Base-by-base conservation (phyloP, 1,284 basidiomycete species). In the Ceratobasidium papillatum region DNA sequence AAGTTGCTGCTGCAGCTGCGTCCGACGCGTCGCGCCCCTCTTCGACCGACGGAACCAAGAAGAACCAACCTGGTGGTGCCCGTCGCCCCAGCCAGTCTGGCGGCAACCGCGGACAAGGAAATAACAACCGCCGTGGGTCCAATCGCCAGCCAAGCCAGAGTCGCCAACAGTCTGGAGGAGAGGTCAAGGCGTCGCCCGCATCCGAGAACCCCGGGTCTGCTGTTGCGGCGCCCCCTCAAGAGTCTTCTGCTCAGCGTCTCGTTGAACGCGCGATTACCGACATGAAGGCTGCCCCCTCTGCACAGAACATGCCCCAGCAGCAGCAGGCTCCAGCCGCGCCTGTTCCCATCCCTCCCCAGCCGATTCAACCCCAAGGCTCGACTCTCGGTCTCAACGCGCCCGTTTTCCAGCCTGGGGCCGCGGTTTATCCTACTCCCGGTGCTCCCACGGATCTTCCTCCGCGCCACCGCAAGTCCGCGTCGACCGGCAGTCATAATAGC, bases 191-290 rank as follows among this genome's bases (percentile, higher is more conserved):
- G 22, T 65, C 73, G 34, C 66, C 62, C 27, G 30, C 56, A 30
- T 34, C 74, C 68, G 73, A 75, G 43, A 77, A 77, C 43, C 36
- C 62, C 43, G 74, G 75, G 19, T 36, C 56, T 19, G 51, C 32
- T 25, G 22, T 65, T 45, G 56, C 62, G 22, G 25, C 83, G 51
- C 79, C 80, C 58, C 81, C 81, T n/a, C 89, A 90, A 78, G 85
- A 88, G 91, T 80, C 91, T 90, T 30, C 84, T 94, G 76, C 91
- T 12, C 72, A 74, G 51, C 91, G 75, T 92, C 91, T 43, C 87
- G 94, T 75, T n/a, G 93, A 94, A 80, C 87, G 91, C 68, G 90
- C 94, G 79, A 94, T 94, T 77, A 91, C 90, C 73, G 93, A 94
- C 80, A 84, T 94, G 77, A 94, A 93, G 86, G 90, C 90, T 30